Evolutionary conservation across 1,284 basidiomycete species (phyloP).

Genomic region (Heterobasidion parviporum): DNA sequence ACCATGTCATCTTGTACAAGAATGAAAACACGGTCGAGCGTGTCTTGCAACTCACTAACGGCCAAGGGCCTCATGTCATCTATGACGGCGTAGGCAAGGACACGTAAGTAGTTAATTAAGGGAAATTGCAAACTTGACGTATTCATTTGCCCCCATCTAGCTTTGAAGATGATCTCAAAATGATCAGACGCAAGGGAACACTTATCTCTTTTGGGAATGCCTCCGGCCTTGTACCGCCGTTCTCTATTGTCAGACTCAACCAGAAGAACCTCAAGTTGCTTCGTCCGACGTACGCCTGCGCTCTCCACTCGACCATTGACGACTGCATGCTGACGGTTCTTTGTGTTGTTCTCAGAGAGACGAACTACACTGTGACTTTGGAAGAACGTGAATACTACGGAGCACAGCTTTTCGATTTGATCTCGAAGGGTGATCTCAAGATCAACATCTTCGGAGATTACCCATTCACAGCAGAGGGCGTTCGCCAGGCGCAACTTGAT

Average conservation of each 20-base stretch:
- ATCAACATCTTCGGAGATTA: conserved; percentile 75
- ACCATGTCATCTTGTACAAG: conserved; percentile 81
- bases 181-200: conserved; percentile 75
- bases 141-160: conserved; percentile 26
- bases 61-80: conserved; percentile 79
- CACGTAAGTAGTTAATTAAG: conserved; percentile 45
- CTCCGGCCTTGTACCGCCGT: conserved; percentile 71
- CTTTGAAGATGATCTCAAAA: conserved; percentile 77
- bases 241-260: conserved; percentile 66
- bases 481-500: conserved; percentile 73
- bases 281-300: conserved; percentile 56
- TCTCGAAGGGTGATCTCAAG: conserved; percentile 58
- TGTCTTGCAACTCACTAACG: conserved; percentile 75
- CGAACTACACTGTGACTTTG: conserved; percentile 64
- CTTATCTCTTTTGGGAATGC: conserved; percentile 91
- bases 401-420: conserved; percentile 56
- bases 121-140: not conserved
- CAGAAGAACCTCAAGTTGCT: conserved; percentile 81
- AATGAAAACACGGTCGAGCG: conserved; percentile 62
- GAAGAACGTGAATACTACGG: conserved; percentile 68
- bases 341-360: conserved; percentile 29
- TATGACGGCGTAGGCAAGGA: conserved; percentile 95
- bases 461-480: conserved; percentile 76
- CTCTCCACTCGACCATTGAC: not conserved
- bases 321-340: not conserved